Evolutionary conservation across 805 yeast species (phyloP).

Genomic region (Candida coquimbonensis): DNA sequence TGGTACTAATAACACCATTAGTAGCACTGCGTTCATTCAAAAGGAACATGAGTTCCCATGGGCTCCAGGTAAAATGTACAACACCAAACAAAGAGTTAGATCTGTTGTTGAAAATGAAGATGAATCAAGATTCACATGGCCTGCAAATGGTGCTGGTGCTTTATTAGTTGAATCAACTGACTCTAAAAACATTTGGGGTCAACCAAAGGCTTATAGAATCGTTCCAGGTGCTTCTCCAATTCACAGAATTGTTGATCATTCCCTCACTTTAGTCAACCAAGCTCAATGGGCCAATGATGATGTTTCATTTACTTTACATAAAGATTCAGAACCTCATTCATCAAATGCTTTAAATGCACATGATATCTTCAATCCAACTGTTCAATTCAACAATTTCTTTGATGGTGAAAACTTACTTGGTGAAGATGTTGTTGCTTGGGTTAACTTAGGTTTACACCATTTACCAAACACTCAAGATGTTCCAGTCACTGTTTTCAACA

Average conservation of each 20-base stretch:
- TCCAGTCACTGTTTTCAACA: constrained; percentile 23
- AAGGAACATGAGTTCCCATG: constrained; percentile 21
- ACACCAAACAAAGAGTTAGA: constrained; percentile 15
- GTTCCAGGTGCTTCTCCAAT: constrained; percentile 18
- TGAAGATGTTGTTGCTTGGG: constrained; percentile 25
- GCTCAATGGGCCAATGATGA: constrained; percentile 22
- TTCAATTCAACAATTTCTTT: constrained; percentile 18
- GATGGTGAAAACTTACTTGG: constrained; percentile 22
- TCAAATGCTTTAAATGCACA: constrained; percentile 19
- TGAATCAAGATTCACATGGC: constrained; percentile 11
- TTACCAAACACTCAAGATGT: constrained; percentile 26
- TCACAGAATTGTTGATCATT: constrained; percentile 16
- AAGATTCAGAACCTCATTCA: constrained; percentile 22
- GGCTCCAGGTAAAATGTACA: constrained; percentile 18
- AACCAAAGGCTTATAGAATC: constrained; percentile 24
- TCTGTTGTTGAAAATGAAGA: constrained; percentile 16
- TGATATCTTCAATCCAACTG: constrained; percentile 19
- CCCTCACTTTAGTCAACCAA: constrained; percentile 13
- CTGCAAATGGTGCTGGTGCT: constrained; percentile 20
- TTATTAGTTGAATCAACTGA: constrained; percentile 21
- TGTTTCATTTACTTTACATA: constrained; percentile 18
- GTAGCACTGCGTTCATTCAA: constrained; percentile 11
- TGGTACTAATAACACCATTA: constrained; percentile 19
- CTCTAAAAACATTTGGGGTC: constrained; percentile 20
- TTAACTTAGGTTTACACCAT: constrained; percentile 24